These are phyloP conservation scores for Phoma herbarum DNA, from an alignment of 2,329 filamentous ascomycete genomes.

Conservation along the genomic window DNA sequence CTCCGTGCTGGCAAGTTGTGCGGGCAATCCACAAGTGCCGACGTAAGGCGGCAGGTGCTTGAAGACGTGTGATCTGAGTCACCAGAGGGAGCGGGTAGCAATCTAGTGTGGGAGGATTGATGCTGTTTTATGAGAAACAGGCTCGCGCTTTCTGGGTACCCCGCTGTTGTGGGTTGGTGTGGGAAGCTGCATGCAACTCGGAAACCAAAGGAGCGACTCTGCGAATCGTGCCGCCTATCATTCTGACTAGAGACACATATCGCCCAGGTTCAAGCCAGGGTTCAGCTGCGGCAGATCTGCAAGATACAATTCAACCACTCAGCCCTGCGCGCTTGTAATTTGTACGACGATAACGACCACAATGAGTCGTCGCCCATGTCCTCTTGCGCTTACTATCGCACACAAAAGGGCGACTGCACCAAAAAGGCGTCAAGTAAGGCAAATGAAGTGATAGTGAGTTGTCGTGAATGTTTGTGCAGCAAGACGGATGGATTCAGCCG, in stretches of 20 bases:
- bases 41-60: no score
- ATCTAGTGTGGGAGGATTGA: background rate
- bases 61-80: no score
- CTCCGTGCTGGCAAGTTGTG: background rate
- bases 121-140: background rate
- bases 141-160: background rate
- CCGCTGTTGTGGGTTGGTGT: background rate
- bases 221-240: background rate
- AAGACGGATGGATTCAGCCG: background rate
- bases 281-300: background rate
- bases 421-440: background rate
- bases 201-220: background rate
- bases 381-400: background rate
- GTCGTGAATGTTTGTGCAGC: background rate
- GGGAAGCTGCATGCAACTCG: background rate
- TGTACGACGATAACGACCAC: background rate
- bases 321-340: background rate
- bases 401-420: background rate
- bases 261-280: background rate
- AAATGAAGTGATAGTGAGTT: background rate
- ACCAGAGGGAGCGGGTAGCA: no score
- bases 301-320: background rate
- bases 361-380: background rate
- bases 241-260: background rate
- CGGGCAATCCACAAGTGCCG: background rate